phyloP scores from a whole-genome alignment of 164 flowering plant species.

The Houttuynia cordata region DNA sequence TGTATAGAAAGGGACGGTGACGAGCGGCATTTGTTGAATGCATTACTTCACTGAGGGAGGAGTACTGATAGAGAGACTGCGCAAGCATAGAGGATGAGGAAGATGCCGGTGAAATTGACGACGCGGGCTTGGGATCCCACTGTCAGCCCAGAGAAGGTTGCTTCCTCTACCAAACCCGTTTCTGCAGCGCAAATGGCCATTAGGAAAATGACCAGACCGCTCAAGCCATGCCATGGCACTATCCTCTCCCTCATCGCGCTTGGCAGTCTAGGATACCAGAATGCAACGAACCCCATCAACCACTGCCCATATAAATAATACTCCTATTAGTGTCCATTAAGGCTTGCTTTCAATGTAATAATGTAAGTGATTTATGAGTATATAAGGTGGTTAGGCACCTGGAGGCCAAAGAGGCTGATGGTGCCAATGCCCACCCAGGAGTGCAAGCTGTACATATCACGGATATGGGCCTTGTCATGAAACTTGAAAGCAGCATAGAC shows the following conservation, averaged over 20 bases:
- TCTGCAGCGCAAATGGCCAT: conserved; percentile 53
- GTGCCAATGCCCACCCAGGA: conserved; percentile 78
- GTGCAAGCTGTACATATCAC: conserved; percentile 50
- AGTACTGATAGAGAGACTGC: conserved; percentile 13
- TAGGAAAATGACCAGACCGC: conserved; percentile 40
- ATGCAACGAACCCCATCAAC: conserved; percentile 9
- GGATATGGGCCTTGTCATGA: conserved; percentile 21
- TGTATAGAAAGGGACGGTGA: too few species aligned
- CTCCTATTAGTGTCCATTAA: too few species aligned
- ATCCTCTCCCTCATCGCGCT: background rate
- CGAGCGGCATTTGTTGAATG: too few species aligned
- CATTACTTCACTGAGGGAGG: background rate
- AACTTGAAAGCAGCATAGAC: conserved; percentile 62
- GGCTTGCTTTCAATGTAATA: too few species aligned
- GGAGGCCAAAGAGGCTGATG: conserved; percentile 42
- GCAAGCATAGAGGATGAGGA: conserved; percentile 44
- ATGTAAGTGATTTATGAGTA: too few species aligned
- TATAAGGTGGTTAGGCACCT: conserved; percentile 40
- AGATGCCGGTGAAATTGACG: conserved; percentile 45
- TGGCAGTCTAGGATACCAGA: conserved; percentile 6
- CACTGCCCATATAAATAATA: conserved; percentile 5
- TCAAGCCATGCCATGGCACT: conserved; percentile 7
- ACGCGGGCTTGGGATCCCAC: conserved; percentile 16
- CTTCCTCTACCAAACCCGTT: conserved; percentile 47
- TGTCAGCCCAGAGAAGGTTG: conserved; percentile 10